Percentiles rank a stretch among this genome's conserved stretches.
These are phyloP conservation scores for Mycena indigotica DNA, from an alignment of 768 basidiomycete species.

Conservation along the genomic window DNA sequence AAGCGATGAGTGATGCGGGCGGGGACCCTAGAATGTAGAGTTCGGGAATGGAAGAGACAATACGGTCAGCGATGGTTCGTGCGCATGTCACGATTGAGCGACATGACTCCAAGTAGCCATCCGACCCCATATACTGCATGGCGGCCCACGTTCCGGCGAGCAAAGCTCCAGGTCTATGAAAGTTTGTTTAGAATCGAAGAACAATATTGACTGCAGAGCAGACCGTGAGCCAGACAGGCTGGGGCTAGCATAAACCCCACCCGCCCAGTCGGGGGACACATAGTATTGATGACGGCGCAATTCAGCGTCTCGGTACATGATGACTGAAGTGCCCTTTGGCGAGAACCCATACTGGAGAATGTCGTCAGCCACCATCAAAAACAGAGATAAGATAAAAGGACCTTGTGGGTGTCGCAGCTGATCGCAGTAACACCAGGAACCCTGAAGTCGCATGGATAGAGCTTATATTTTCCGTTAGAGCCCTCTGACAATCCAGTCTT, in stretches of 20 bases:
- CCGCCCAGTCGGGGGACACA: conserved; percentile 78
- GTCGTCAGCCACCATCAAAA: not conserved
- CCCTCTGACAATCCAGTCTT: conserved; percentile 69
- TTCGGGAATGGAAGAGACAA: conserved; percentile 73
- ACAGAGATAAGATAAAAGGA: conserved; percentile 25
- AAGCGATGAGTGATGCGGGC: conserved; percentile 88
- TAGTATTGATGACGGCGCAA: conserved; percentile 87
- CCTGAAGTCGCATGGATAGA: conserved; percentile 85
- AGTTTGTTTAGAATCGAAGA: not conserved
- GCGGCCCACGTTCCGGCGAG: conserved; percentile 97
- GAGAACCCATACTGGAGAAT: conserved; percentile 81
- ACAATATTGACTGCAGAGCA: conserved; percentile 20
- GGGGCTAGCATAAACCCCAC: conserved; percentile 90
- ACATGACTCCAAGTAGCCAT: conserved; percentile 89
- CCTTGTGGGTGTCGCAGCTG: conserved; percentile 96
- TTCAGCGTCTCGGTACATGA: conserved; percentile 87
- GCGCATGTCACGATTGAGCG: conserved; percentile 76
- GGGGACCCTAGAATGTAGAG: conserved; percentile 90
- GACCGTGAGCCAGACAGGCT: conserved; percentile 89
- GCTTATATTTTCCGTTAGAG: conserved; percentile 54
- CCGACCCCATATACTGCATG: conserved; percentile 88
- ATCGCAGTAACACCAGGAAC: conserved; percentile 91
- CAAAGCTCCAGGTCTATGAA: conserved; percentile 78
- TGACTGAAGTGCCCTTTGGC: conserved; percentile 93
- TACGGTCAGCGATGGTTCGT: conserved; percentile 65